phyloP scores from a whole-genome alignment of 2,329 filamentous ascomycete species.

The Didymella keratinophila region DNA sequence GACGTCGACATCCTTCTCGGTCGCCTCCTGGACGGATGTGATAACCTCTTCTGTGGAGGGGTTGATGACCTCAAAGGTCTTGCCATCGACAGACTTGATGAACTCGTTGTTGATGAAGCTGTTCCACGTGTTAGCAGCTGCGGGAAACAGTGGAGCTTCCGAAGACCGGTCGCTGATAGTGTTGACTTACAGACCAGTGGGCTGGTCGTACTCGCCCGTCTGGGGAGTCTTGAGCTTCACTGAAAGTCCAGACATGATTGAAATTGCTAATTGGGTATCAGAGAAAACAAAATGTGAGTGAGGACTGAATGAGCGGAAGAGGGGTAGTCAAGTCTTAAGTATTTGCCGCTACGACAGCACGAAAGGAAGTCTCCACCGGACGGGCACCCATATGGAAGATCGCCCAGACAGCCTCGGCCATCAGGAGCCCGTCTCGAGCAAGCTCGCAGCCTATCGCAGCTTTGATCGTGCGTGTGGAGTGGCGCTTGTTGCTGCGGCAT shows the following conservation, averaged over 20 bases:
- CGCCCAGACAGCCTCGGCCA: conserved; percentile 42
- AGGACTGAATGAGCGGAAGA: conserved; percentile 25
- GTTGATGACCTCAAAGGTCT: conserved; percentile 93
- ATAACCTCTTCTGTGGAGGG: conserved; percentile 85
- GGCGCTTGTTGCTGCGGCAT: conserved; percentile 34
- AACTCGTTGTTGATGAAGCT: conserved; percentile 96
- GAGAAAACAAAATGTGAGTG: conserved; percentile 25
- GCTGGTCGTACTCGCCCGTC: conserved; percentile 66
- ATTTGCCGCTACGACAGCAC: conserved; percentile 37
- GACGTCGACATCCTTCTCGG: conserved; percentile 82
- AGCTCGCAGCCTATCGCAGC: conserved; percentile 33
- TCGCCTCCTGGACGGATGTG: conserved; percentile 81
- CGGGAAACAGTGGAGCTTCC: conserved; percentile 10
- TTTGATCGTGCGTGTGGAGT: conserved; percentile 24
- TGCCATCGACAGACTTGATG: conserved; percentile 81
- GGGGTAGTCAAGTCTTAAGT: conserved; percentile 44
- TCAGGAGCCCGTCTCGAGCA: conserved; percentile 39
- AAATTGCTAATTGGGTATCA: conserved; percentile 38
- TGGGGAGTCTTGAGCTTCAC: conserved; percentile 73
- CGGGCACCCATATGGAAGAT: conserved; percentile 24
- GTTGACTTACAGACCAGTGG: conserved; percentile 60
- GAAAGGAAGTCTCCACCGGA: conserved; percentile 33
- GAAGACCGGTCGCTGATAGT: conserved; percentile 2
- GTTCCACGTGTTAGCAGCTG: conserved; percentile 24
- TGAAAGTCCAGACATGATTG: conserved; percentile 56